Percentiles rank a stretch among this genome's conserved stretches.
phyloP scores from a whole-genome alignment of 495 filamentous ascomycete species.

The Talaromyces thailandensis region DNA sequence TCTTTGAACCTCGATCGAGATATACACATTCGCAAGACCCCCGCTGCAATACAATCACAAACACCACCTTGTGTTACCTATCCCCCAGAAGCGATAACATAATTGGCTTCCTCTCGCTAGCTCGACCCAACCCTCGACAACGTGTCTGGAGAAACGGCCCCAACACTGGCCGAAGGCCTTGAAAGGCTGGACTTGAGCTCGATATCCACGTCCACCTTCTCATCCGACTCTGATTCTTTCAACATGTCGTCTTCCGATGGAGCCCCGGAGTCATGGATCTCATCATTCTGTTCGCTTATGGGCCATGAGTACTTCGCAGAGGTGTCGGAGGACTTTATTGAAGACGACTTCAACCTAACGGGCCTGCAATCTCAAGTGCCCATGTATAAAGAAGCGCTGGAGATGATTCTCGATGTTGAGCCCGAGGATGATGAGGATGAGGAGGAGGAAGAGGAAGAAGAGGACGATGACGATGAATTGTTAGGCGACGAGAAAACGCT shows the following conservation, averaged over 20 bases:
- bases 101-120: not conserved
- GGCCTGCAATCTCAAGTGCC: conserved; percentile 90
- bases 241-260: conserved; percentile 66
- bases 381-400: conserved; percentile 94
- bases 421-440: conserved; percentile 83
- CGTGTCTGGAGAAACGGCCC: conserved; percentile 44
- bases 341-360: conserved; percentile 98
- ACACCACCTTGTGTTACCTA: not conserved
- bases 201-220: conserved; percentile 35
- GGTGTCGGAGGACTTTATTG: conserved; percentile 97
- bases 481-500: conserved; percentile 56
- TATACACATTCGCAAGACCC: not conserved
- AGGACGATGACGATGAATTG: conserved; percentile 64
- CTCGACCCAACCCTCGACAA: conserved; percentile 28
- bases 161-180: conserved; percentile 43
- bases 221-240: conserved; percentile 39
- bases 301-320: conserved; percentile 99
- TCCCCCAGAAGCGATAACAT: not conserved
- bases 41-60: not conserved
- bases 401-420: conserved; percentile 99
- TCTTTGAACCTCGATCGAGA: not conserved
- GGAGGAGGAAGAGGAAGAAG: conserved; percentile 63
- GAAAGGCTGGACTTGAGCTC: conserved; percentile 44
- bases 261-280: conserved; percentile 92
- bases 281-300: conserved; percentile 87